Percentiles rank a stretch among this genome's conserved stretches.
phyloP scores from a whole-genome alignment of 2,329 filamentous ascomycete genomes.

The Huntiella omanensis region DNA sequence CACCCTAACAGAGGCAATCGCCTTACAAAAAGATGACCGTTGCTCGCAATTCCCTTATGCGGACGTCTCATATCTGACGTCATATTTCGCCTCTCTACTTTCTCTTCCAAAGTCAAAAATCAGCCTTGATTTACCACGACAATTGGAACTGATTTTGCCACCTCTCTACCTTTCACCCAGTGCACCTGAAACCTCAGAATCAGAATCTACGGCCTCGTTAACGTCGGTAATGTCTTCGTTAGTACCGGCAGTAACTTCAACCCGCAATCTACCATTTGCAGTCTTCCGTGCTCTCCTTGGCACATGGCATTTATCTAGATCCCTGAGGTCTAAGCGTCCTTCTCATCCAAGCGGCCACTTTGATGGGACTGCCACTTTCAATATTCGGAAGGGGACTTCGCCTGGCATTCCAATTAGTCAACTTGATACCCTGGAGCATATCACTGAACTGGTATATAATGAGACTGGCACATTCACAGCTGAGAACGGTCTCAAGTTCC shows the following conservation, averaged over 20 bases:
- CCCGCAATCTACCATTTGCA: constrained; percentile 40
- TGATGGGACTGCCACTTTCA: constrained; percentile 44
- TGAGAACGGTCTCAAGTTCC: constrained; percentile 35
- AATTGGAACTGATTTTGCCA: too few species aligned
- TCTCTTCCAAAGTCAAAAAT: constrained; percentile 24
- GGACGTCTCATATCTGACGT: constrained; percentile 60
- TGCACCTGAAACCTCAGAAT: too few species aligned
- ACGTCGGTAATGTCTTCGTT: too few species aligned
- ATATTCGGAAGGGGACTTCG: constrained; percentile 21
- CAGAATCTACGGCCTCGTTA: too few species aligned
- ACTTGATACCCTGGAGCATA: constrained; percentile 16
- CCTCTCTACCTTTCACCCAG: too few species aligned
- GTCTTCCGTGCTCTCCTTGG: constrained; percentile 56
- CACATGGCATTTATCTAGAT: constrained; percentile 43
- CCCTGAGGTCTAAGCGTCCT: constrained; percentile 32
- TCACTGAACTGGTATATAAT: constrained; percentile 45
- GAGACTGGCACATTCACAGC: constrained; percentile 48
- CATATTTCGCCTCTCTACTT: constrained; percentile 45
- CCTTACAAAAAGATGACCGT: constrained; percentile 31
- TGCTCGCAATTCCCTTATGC: constrained; percentile 64
- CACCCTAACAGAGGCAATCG: constrained; percentile 26
- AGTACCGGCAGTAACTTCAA: constrained; percentile 28
- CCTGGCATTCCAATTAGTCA: neutral
- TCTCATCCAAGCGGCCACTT: constrained; percentile 47
- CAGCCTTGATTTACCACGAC: too few species aligned